A percentile compares a stretch with the other conserved stretches of the same genome.
These are phyloP conservation scores for Neofusicoccum sp. DNA, from an alignment of 2,329 filamentous ascomycete genomes.

Conservation along the genomic window DNA sequence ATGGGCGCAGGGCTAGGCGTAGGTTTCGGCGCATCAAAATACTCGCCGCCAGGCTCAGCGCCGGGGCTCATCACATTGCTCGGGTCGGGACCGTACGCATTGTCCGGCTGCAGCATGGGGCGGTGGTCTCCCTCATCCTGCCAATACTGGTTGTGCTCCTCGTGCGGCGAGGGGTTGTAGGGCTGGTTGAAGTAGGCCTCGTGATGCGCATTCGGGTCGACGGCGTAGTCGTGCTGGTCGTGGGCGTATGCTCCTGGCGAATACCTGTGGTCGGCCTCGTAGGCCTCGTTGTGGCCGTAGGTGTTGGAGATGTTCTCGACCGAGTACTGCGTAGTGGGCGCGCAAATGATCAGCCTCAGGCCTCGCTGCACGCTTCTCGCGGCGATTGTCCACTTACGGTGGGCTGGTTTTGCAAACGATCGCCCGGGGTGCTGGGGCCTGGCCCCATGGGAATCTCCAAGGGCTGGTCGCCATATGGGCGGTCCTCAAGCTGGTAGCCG, in stretches of 20 bases:
- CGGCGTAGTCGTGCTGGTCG: constrained; percentile 52
- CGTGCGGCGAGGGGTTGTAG: constrained; percentile 68
- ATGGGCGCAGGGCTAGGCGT: constrained; percentile 62
- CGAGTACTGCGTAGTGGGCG: constrained; percentile 63
- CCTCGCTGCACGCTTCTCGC: constrained; percentile 16
- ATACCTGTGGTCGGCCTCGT: constrained; percentile 51
- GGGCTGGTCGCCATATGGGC: constrained; percentile 60
- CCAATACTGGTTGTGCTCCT: constrained; percentile 56
- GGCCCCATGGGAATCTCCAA: constrained; percentile 69
- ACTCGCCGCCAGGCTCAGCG: constrained; percentile 26
- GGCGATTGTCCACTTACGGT: constrained; percentile 59
- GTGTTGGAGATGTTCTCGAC: constrained; percentile 66
- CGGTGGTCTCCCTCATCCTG: constrained; percentile 68
- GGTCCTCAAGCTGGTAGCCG: constrained; percentile 80
- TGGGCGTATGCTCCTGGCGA: constrained; percentile 43
- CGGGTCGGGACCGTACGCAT: constrained; percentile 61
- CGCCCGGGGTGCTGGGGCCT: constrained; percentile 61
- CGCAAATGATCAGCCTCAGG: constrained; percentile 9
- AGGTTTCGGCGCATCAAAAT: constrained; percentile 44
- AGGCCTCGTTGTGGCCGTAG: constrained; percentile 62
- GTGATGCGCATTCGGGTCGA: constrained; percentile 82
- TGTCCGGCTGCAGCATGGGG: constrained; percentile 71
- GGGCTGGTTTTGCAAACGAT: constrained; percentile 78
- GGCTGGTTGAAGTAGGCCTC: constrained; percentile 83
- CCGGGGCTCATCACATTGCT: constrained; percentile 38